Conservation (phyloP, 31 red algal genomes). For the Odonthalia washingtoniensis region DNA sequence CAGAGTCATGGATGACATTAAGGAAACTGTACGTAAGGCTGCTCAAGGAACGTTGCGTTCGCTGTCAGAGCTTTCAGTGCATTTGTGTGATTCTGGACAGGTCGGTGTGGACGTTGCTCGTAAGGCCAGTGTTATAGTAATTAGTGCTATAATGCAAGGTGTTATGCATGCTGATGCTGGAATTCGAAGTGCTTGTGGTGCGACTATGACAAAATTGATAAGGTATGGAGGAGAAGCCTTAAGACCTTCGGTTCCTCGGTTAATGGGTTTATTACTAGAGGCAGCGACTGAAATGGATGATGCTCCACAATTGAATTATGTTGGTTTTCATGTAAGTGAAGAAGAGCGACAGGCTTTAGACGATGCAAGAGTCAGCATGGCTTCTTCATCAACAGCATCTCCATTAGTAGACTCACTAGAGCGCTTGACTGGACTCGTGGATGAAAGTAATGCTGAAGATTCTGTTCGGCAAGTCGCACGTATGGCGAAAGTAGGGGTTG, state of each 20-base stretch:
- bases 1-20: conserved; percentile 76
- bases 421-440: conserved; percentile 60
- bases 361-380: conserved; percentile 48
- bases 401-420: conserved; percentile 70
- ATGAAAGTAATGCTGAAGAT: conserved; percentile 54
- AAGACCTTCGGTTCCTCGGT: conserved; percentile 44
- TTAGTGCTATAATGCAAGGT: conserved; percentile 55
- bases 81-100: conserved; percentile 58
- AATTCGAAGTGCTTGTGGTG: conserved; percentile 44
- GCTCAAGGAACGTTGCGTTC: conserved; percentile 60
- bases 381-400: conserved; percentile 65
- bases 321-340: too few relatives aligned
- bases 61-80: conserved; percentile 72
- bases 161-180: conserved; percentile 66
- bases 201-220: conserved; percentile 62
- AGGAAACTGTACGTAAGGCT: conserved; percentile 77
- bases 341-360: conserved; percentile 53
- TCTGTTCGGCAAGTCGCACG: conserved; percentile 48
- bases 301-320: conserved; percentile 73
- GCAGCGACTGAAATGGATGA: conserved; percentile 72
- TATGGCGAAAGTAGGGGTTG: conserved; percentile 61
- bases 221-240: conserved; percentile 51
- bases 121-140: conserved; percentile 49
- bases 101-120: conserved; percentile 52
- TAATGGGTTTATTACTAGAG: conserved; percentile 55